These are phyloP conservation scores for Hypoxylon crocopeplum DNA, from an alignment of 495 filamentous ascomycete species.

Conservation along the genomic window DNA sequence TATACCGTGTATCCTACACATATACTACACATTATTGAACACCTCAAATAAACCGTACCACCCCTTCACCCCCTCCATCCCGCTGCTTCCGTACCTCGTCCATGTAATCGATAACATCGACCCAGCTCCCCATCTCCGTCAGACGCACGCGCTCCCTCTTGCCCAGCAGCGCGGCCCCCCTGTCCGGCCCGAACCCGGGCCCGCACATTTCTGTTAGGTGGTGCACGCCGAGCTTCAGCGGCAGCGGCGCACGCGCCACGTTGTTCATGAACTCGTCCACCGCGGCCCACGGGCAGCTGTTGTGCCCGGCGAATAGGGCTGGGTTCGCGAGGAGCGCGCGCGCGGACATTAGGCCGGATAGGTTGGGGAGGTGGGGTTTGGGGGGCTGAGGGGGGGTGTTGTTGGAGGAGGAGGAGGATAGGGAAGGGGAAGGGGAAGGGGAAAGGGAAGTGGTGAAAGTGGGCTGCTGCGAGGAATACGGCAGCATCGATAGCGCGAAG, in stretches of 20 bases:
- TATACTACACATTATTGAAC: not conserved
- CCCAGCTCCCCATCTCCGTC: constrained; percentile 57
- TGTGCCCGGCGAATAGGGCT: constrained; percentile 62
- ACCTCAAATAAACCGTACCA: constrained; percentile 16
- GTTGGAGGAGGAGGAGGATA: constrained; percentile 32
- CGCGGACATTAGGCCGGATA: constrained; percentile 68
- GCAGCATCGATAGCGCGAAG: constrained; percentile 56
- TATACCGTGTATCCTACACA: no score
- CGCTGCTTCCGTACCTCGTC: constrained; percentile 52
- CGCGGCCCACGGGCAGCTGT: constrained; percentile 63
- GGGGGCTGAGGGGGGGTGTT: constrained; percentile 37
- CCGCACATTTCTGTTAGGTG: constrained; percentile 69
- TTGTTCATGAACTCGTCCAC: constrained; percentile 64
- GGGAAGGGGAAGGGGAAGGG: constrained; percentile 1
- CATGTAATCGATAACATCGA: constrained; percentile 67
- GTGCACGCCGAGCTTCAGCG: constrained; percentile 65
- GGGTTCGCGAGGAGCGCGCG: constrained; percentile 68
- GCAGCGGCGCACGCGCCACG: constrained; percentile 59
- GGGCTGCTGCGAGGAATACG: constrained; percentile 49
- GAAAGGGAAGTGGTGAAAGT: constrained; percentile 31
- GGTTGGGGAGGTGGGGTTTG: constrained; percentile 42
- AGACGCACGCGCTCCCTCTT: constrained; percentile 60
- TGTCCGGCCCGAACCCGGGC: constrained; percentile 55
- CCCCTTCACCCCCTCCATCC: constrained; percentile 23
- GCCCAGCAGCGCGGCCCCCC: constrained; percentile 50